phyloP scores from a whole-genome alignment of 2,329 filamentous ascomycete genomes.

The Fusarium buharicum region DNA sequence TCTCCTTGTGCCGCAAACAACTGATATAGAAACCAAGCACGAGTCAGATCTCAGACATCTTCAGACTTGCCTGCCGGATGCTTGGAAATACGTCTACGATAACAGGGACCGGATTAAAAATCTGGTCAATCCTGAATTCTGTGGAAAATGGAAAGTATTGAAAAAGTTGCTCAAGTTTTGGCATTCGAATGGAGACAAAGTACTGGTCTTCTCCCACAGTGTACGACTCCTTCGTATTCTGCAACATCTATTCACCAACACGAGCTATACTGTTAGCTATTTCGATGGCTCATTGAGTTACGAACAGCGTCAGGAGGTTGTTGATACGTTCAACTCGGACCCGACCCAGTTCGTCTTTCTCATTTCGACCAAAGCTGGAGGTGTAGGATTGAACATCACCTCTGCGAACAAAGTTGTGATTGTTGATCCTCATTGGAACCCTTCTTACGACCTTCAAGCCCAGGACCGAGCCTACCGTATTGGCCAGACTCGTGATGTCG shows the following conservation, averaged over 20 bases:
- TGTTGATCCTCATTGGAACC: conserved; percentile 98
- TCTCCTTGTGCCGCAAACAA: conserved; percentile 76
- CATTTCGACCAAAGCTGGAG: conserved; percentile 92
- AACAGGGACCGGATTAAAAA: conserved; percentile 82
- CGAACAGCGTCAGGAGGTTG: conserved; percentile 81
- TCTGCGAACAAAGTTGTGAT: conserved; percentile 98
- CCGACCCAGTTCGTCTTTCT: conserved; percentile 91
- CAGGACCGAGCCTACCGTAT: conserved; percentile 97
- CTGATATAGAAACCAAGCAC: conserved; percentile 76
- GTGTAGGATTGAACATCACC: conserved; percentile 94
- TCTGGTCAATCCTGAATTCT: conserved; percentile 88
- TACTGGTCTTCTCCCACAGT: conserved; percentile 93
- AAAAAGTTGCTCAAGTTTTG: conserved; percentile 89
- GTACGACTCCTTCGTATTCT: conserved; percentile 87
- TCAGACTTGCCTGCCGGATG: conserved; percentile 76
- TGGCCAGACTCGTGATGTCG: conserved; percentile 90
- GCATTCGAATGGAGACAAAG: conserved; percentile 91
- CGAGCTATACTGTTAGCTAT: conserved; percentile 90
- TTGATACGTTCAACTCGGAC: conserved; percentile 92
- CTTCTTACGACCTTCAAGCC: conserved; percentile 91
- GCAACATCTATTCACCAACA: conserved; percentile 85
- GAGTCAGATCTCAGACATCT: conserved; percentile 80
- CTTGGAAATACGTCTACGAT: conserved; percentile 78
- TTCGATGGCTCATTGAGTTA: conserved; percentile 86
- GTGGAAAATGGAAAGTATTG: conserved; percentile 95